Conservation (phyloP, 176 grass and related monocot genomes). For the Triticum turgidum region DNA sequence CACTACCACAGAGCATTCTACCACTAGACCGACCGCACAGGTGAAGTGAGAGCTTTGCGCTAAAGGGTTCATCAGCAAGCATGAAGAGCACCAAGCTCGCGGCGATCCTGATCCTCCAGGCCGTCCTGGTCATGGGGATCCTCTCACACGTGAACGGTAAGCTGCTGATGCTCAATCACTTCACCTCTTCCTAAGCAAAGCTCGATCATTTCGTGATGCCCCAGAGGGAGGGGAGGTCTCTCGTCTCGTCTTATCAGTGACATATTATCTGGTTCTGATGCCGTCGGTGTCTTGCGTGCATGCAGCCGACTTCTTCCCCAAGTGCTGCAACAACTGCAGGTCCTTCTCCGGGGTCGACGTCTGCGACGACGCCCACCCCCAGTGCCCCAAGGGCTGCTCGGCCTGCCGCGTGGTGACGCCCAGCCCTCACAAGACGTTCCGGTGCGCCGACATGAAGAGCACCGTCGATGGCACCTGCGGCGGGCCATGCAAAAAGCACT, state of each 20-base stretch:
- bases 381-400: not conserved
- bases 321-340: conserved; percentile 5
- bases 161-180: not conserved
- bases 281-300: no score
- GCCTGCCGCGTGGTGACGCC: not conserved
- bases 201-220: no score
- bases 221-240: no score
- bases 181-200: not conserved
- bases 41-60: not conserved
- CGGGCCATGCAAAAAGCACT: not conserved
- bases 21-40: not conserved
- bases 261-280: not conserved
- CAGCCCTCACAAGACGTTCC: not conserved
- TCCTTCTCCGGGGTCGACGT: not conserved
- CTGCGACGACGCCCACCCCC: not conserved
- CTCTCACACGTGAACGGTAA: not conserved
- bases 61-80: not conserved
- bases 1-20: not conserved
- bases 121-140: not conserved
- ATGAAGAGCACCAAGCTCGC: not conserved
- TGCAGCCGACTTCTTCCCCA: not conserved
- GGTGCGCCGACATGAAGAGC: not conserved
- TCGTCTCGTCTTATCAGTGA: not conserved
- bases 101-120: not conserved
- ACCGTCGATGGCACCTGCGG: conserved; percentile 5